These are phyloP conservation scores for Cutaneotrichosporon spelunceum DNA, from an alignment of 1,284 basidiomycete species.

Conservation along the genomic window DNA sequence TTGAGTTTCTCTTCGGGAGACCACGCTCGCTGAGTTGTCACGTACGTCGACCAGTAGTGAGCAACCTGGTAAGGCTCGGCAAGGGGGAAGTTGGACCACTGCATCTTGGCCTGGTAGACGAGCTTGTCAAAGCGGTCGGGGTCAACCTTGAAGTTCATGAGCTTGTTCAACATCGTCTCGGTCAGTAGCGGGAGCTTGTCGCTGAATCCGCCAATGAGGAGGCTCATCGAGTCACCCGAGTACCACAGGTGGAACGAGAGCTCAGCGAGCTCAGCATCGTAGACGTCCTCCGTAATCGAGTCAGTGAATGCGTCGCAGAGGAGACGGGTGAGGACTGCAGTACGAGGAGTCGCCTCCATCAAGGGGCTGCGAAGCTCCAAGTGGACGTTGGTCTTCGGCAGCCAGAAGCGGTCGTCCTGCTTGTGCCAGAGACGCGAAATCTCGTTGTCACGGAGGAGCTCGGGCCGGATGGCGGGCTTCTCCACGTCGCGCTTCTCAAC, in stretches of 20 bases:
- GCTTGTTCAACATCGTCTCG: slow-evolving; percentile 69
- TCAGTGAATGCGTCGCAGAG: slow-evolving; percentile 85
- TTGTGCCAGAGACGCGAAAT: slow-evolving; percentile 85
- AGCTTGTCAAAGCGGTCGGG: slow-evolving; percentile 73
- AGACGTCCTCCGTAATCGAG: slow-evolving; percentile 82
- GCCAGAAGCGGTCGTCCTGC: slow-evolving; percentile 92
- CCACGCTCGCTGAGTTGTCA: slow-evolving; percentile 71
- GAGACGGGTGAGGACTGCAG: slow-evolving; percentile 54
- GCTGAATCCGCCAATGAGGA: slow-evolving; percentile 83
- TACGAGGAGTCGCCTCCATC: slow-evolving; percentile 47
- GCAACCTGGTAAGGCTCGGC: slow-evolving; percentile 79
- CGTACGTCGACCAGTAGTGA: slow-evolving; percentile 71
- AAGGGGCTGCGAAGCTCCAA: slow-evolving; percentile 47
- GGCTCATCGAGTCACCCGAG: slow-evolving; percentile 65
- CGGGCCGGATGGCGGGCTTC: slow-evolving; percentile 70
- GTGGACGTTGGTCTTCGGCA: slow-evolving; percentile 68
- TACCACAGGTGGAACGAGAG: slow-evolving; percentile 71
- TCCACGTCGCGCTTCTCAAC: slow-evolving; percentile 68
- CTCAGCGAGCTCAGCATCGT: slow-evolving; percentile 90
- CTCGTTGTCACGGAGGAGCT: slow-evolving; percentile 68
- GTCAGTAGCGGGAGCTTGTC: slow-evolving; percentile 84
- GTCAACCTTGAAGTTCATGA: slow-evolving; percentile 67
- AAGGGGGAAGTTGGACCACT: slow-evolving; percentile 81
- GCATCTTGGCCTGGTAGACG: slow-evolving; percentile 68
- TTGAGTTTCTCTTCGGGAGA: slow-evolving; percentile 74